phyloP scores from a whole-genome alignment of 208 protist genomes.

The Leptomonas pyrrhocoris region DNA sequence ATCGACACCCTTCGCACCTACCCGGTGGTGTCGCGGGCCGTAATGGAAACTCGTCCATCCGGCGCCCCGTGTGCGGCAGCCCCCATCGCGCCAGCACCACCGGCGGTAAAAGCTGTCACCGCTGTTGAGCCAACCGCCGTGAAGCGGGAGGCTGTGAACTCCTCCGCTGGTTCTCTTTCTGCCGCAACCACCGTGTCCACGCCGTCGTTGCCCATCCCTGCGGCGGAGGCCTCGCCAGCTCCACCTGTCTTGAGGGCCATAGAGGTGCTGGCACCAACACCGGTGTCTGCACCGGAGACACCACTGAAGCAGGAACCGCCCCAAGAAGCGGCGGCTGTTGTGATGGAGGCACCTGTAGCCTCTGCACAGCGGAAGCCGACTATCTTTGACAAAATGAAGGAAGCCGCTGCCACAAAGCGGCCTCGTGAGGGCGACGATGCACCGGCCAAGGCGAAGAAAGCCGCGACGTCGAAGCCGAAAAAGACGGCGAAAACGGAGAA shows the following conservation, averaged over 20 bases:
- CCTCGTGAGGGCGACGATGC: conserved; percentile 6
- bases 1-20: conserved; percentile 10
- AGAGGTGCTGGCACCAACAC: neutral
- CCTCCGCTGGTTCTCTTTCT: neutral
- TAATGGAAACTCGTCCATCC: conserved; percentile 17
- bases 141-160: neutral
- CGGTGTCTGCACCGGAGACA: neutral
- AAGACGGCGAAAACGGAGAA: conserved; percentile 35
- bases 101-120: neutral
- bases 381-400: conserved; percentile 47
- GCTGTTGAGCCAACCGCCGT: neutral
- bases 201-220: neutral
- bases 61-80: neutral
- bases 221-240: neutral
- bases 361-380: conserved; percentile 28
- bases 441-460: conserved; percentile 23
- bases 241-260: neutral
- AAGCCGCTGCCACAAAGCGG: conserved; percentile 29
- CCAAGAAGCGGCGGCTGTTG: too few species aligned
- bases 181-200: too few species aligned
- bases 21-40: conserved; percentile 21
- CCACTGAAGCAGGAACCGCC: neutral
- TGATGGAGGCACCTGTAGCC: neutral
- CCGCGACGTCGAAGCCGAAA: conserved; percentile 9
- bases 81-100: neutral